These are phyloP conservation scores for Trypanosoma scelopori DNA, from an alignment of 208 protist species.

Conservation along the genomic window DNA sequence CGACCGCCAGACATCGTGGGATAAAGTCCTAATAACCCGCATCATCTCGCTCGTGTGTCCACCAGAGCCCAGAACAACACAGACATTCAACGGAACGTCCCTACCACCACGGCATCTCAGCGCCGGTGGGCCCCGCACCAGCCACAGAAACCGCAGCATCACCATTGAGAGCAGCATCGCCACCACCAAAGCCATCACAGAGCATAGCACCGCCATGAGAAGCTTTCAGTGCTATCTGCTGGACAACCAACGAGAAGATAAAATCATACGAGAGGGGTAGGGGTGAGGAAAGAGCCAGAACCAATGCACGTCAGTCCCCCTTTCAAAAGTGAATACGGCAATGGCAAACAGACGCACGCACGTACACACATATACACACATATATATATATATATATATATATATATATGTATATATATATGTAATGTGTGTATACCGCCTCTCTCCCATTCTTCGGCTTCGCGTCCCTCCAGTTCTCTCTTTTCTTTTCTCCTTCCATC, in stretches of 20 bases:
- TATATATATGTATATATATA: too few species aligned
- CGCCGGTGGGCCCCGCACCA: conserved; percentile 8
- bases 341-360: not conserved
- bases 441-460: too few species aligned
- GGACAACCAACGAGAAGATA: not conserved
- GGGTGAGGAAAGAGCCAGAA: not conserved
- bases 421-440: too few species aligned
- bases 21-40: conserved; percentile 51
- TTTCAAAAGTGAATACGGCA: not conserved
- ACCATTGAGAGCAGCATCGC: not conserved
- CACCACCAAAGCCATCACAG: not conserved
- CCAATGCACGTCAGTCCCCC: not conserved
- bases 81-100: conserved; percentile 40
- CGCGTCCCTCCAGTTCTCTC: too few species aligned
- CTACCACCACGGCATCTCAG: not conserved
- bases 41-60: conserved; percentile 94
- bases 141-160: conserved; percentile 18
- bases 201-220: not conserved
- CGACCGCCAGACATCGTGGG: conserved; percentile 36
- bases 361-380: not conserved
- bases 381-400: too few species aligned
- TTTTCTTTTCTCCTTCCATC: too few species aligned
- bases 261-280: not conserved
- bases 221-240: not conserved
- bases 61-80: conserved; percentile 88